Conservation (phyloP, 2,329 filamentous ascomycete genomes). For the Polychaeton citri region DNA sequence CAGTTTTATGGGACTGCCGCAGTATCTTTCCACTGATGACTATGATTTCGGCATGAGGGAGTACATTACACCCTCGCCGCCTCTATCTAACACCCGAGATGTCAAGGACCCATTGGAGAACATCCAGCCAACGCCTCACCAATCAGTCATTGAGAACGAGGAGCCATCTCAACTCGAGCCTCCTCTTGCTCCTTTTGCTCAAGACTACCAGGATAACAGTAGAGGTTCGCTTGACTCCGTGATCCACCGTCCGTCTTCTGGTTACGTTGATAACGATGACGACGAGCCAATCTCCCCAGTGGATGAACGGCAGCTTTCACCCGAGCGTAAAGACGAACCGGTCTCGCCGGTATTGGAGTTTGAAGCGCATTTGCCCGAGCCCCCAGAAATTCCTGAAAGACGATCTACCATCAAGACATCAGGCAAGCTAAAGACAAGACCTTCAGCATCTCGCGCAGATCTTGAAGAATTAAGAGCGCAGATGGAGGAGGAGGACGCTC, state of each 20-base stretch:
- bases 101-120: slow-evolving; percentile 3
- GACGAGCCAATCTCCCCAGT: slow-evolving; percentile 5
- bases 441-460: slow-evolving; percentile 78
- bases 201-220: too few relatives aligned
- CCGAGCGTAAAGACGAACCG: slow-evolving; percentile 3
- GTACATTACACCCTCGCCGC: slow-evolving; percentile 37
- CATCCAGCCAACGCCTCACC: not conserved
- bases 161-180: slow-evolving; percentile 10
- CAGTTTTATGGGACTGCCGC: slow-evolving; percentile 18
- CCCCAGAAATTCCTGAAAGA: slow-evolving; percentile 53
- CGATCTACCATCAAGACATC: slow-evolving; percentile 79
- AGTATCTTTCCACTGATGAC: slow-evolving; percentile 33
- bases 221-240: slow-evolving; percentile 82
- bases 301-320: slow-evolving; percentile 5
- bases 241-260: slow-evolving; percentile 56
- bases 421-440: slow-evolving; percentile 74
- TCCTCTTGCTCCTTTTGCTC: too few relatives aligned
- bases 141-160: not conserved
- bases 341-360: slow-evolving; percentile 1
- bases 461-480: slow-evolving; percentile 63
- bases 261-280: slow-evolving; percentile 11
- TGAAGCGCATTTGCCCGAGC: slow-evolving; percentile 1
- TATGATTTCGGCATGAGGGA: slow-evolving; percentile 42
- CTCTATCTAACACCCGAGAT: slow-evolving; percentile 10
- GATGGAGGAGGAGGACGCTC: slow-evolving; percentile 60